Evolutionary conservation across 1,284 basidiomycete genomes (phyloP).

Genomic region (Austroboletus novae-zelandiae): DNA sequence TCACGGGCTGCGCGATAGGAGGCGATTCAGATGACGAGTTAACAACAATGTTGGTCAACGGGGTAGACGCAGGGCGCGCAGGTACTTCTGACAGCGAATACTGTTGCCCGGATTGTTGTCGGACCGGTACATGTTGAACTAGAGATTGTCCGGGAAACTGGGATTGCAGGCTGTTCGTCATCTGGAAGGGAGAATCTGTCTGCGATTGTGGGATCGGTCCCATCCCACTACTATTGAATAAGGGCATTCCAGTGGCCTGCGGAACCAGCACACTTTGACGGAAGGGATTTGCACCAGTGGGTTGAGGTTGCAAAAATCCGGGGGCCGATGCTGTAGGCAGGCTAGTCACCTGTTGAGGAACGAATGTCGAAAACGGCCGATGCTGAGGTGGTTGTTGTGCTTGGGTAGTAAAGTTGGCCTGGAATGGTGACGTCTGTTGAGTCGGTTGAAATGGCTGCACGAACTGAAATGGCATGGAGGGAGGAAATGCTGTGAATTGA

Average conservation of each 20-base stretch:
- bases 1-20: slow-evolving; percentile 58
- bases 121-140: background rate
- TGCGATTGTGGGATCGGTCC: slow-evolving; percentile 15
- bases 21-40: slow-evolving; percentile 36
- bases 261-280: slow-evolving; percentile 45
- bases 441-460: slow-evolving; percentile 4
- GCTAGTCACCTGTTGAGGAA: slow-evolving; percentile 43
- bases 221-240: slow-evolving; percentile 60
- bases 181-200: slow-evolving; percentile 12
- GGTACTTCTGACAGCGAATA: slow-evolving; percentile 35
- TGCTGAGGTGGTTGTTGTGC: slow-evolving; percentile 41
- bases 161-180: slow-evolving; percentile 3
- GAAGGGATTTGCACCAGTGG: slow-evolving; percentile 33
- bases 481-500: slow-evolving; percentile 21
- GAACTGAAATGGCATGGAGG: slow-evolving; percentile 16
- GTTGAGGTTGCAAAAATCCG: slow-evolving; percentile 48
- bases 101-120: slow-evolving; percentile 14
- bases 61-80: slow-evolving; percentile 67
- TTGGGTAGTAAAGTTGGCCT: slow-evolving; percentile 44
- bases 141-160: slow-evolving; percentile 8
- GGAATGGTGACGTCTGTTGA: slow-evolving; percentile 11
- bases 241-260: slow-evolving; percentile 73
- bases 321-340: slow-evolving; percentile 5
- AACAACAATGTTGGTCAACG: slow-evolving; percentile 43
- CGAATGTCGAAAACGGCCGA: slow-evolving; percentile 51